Conservation (phyloP, 1,284 basidiomycete species). For the Somion occarium region DNA sequence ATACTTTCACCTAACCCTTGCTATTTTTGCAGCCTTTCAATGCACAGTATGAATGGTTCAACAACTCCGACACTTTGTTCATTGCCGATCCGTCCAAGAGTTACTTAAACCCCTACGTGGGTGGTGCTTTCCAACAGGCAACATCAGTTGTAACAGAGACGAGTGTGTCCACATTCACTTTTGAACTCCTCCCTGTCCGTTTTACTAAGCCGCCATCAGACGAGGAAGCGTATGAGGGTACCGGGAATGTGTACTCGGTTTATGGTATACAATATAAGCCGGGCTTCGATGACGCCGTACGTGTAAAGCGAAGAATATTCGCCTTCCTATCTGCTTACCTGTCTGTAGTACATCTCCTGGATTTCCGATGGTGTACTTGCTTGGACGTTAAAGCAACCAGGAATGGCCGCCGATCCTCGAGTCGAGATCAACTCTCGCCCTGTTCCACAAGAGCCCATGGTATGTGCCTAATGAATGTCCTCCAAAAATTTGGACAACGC, state of each 20-base stretch:
- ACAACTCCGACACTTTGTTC: conserved; percentile 27
- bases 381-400: conserved; percentile 72
- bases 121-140: conserved; percentile 51
- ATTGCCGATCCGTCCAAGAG: conserved; percentile 40
- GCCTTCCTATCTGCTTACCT: background rate
- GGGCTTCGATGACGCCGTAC: conserved; percentile 33
- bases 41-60: conserved; percentile 32
- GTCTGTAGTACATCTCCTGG: conserved; percentile 76
- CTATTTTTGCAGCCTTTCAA: conserved; percentile 38
- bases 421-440: conserved; percentile 70
- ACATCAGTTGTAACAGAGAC: conserved; percentile 24
- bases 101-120: conserved; percentile 44
- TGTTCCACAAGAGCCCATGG: conserved; percentile 83
- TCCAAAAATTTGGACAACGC: conserved; percentile 9
- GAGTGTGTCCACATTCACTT: conserved; percentile 9
- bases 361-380: conserved; percentile 54
- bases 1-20: background rate
- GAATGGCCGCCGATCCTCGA: conserved; percentile 58
- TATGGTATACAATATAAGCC: conserved; percentile 63
- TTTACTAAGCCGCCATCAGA: conserved; percentile 15
- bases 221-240: conserved; percentile 35
- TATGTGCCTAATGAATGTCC: conserved; percentile 22
- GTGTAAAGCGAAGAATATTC: background rate
- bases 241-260: conserved; percentile 40
- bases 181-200: background rate